Evolutionary conservation across 148 eudicot genomes (phyloP), one percentile per base, ranked within the genome.

Genomic region (Salicornia ramosissima): DNA sequence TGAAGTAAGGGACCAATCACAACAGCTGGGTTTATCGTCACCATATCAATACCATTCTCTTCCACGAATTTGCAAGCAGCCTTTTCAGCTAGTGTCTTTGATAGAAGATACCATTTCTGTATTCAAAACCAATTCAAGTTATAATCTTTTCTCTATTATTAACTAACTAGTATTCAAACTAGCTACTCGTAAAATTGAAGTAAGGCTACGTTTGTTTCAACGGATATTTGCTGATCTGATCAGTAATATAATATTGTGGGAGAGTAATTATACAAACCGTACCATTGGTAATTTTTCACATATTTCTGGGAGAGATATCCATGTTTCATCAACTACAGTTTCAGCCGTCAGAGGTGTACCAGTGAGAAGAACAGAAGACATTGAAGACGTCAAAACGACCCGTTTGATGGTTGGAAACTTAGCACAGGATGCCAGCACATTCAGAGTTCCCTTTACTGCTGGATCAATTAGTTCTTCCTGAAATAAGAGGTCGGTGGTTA

Each of bases 361-460:
- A 31, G 45, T 74, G 51, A 16, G 1, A 28, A 46, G 0, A 34
- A 80, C 76, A 13, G 90, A 72, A 6, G 78, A 78, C 26, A 62
- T 50, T 8, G 90, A 86, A 50, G 87, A 86, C 22, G 90, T 81
- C 2, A 81, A 52, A 28, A 86, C 74, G 0, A 86, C 84, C 55
- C 87, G 72, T 70, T 75, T 81, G 33, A 86, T 62, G 16, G 86
- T 67, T 6, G 70, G 65, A 19, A 22, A 61, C 69, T 82, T 86
- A 19, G 73, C 65, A 54, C 87, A 82, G 18, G 90, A 83, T 6
- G 59, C 50, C 46, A 86, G 87, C 14, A 86, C 85, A 56, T 86
- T 86, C 33, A 83, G 78, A 16, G 89, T 86, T 71, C 90, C 89
- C 26, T 81, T 83, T 59, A 81, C 71, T 5, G 90, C 90, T n/a